These are phyloP conservation scores for Cichorium intybus DNA, from an alignment of 140 eudicot species.

Conservation along the genomic window DNA sequence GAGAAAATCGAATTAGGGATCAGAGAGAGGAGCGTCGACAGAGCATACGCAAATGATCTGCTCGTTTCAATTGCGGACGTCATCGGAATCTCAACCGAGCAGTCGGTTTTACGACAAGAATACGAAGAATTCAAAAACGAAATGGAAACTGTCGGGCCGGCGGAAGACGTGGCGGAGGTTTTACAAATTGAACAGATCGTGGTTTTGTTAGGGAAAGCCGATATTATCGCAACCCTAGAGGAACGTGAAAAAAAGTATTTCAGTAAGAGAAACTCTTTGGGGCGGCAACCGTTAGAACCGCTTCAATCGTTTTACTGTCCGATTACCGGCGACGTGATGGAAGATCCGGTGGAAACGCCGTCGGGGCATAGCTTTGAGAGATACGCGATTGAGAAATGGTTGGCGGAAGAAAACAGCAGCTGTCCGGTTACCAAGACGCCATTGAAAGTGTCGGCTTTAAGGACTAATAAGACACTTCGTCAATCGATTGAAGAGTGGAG, in stretches of 20 bases:
- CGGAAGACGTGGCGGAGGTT: constrained; percentile 25
- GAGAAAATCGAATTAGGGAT: constrained; percentile 39
- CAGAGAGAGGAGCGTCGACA: constrained; percentile 36
- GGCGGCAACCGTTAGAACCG: constrained; percentile 44
- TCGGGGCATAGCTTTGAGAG: constrained; percentile 48
- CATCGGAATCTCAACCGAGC: constrained; percentile 38
- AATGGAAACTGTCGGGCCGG: constrained; percentile 23
- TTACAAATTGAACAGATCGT: constrained; percentile 39
- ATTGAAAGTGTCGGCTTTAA: constrained; percentile 31
- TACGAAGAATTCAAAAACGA: constrained; percentile 41
- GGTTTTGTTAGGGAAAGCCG: constrained; percentile 42
- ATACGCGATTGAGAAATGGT: constrained; percentile 47
- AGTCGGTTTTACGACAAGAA: constrained; percentile 32
- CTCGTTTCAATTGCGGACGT: constrained; percentile 34
- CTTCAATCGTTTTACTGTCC: constrained; percentile 56
- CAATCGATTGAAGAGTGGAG: constrained; percentile 62
- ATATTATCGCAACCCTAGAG: constrained; percentile 30
- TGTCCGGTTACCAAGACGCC: constrained; percentile 55
- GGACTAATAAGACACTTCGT: constrained; percentile 46
- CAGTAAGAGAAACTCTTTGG: constrained; percentile 42
- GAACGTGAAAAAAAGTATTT: constrained; percentile 52
- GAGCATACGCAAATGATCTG: constrained; percentile 34
- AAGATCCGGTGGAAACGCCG: constrained; percentile 51
- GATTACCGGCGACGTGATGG: constrained; percentile 52
- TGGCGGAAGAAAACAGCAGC: constrained; percentile 33